Conservation (phyloP, 768 basidiomycete species). For the Fomitopsis serialis region DNA sequence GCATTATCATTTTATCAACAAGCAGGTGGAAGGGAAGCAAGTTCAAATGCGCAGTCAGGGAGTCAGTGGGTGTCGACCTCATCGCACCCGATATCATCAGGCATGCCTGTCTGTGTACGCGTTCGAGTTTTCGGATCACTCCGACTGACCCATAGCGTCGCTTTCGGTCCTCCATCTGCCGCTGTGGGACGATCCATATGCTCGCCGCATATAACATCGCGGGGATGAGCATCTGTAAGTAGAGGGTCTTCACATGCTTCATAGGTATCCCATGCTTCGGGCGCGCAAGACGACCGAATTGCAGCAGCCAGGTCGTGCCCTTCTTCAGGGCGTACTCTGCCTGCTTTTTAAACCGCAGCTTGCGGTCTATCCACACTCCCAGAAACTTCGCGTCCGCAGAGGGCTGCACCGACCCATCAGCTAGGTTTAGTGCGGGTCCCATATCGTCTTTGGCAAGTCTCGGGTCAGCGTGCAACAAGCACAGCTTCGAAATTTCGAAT, state of each 20-base stretch:
- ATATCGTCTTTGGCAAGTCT: no score
- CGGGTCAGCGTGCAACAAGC: no score
- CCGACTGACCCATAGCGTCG: conserved; percentile 1
- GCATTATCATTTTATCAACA: conserved; percentile 10
- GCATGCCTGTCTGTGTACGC: conserved; percentile 18
- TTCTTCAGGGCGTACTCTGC: conserved; percentile 13
- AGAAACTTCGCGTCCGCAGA: no score
- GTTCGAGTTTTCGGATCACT: conserved; percentile 8
- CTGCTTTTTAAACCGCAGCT: conserved; percentile 20
- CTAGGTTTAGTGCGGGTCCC: no score
- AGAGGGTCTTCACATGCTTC: no score
- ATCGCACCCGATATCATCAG: no score
- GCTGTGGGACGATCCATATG: conserved; percentile 1
- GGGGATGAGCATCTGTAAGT: conserved; percentile 16
- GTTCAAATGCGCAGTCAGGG: conserved; percentile 15
- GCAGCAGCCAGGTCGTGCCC: conserved; percentile 16
- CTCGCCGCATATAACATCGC: conserved; percentile 26
- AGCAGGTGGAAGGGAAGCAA: conserved; percentile 14
- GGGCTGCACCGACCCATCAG: no score
- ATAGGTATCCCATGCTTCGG: conserved; percentile 14
- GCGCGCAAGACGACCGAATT: conserved; percentile 18
- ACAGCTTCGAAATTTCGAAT: conserved; percentile 12
- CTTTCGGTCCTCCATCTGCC: not conserved
- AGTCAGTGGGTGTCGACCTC: conserved; percentile 19
- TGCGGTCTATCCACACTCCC: conserved; percentile 18